A percentile compares a stretch with the other conserved stretches of the same genome.
phyloP scores from a whole-genome alignment of 441 rosid genomes.

The Daphne laureola region DNA sequence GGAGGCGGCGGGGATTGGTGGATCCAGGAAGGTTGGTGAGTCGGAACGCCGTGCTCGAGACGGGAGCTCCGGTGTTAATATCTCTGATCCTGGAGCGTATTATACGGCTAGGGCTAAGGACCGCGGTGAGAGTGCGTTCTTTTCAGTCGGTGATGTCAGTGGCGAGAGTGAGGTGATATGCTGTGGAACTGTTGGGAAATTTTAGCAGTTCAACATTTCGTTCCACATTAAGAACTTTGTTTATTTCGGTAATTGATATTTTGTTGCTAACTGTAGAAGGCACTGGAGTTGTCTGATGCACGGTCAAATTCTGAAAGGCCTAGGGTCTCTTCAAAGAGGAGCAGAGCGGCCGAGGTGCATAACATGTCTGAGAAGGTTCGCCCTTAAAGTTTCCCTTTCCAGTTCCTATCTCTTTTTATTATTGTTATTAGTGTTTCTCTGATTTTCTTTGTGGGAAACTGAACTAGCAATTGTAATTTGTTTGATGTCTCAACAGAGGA shows the following conservation, averaged over 20 bases:
- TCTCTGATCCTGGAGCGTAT: slow-evolving; percentile 29
- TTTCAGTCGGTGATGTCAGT: slow-evolving; percentile 25
- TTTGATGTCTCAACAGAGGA: slow-evolving; percentile 36
- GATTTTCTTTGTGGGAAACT: slow-evolving; percentile 10
- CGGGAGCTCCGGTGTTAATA: slow-evolving; percentile 19
- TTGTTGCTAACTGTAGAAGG: slow-evolving; percentile 24
- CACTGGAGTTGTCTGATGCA: slow-evolving; percentile 31
- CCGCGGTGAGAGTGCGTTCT: slow-evolving; percentile 14
- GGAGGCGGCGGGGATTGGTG: slow-evolving; percentile 12
- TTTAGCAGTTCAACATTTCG: too few relatives aligned
- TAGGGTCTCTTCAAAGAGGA: slow-evolving; percentile 59
- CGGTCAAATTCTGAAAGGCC: slow-evolving; percentile 30
- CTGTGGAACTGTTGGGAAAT: too few relatives aligned
- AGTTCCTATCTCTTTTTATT: neutral
- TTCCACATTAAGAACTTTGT: too few relatives aligned
- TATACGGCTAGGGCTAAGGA: slow-evolving; percentile 20
- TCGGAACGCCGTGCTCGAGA: slow-evolving; percentile 14
- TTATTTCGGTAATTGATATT: neutral
- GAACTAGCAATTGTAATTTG: neutral
- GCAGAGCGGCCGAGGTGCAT: slow-evolving; percentile 79
- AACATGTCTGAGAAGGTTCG: slow-evolving; percentile 78
- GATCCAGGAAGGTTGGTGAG: slow-evolving; percentile 12
- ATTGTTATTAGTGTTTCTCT: neutral
- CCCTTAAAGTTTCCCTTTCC: neutral
- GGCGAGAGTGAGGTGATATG: slow-evolving; percentile 39